Evolutionary conservation across 2,329 filamentous ascomycete species (phyloP), one percentile per base, ranked within the genome.

Genomic region (Neonectria faginata): DNA sequence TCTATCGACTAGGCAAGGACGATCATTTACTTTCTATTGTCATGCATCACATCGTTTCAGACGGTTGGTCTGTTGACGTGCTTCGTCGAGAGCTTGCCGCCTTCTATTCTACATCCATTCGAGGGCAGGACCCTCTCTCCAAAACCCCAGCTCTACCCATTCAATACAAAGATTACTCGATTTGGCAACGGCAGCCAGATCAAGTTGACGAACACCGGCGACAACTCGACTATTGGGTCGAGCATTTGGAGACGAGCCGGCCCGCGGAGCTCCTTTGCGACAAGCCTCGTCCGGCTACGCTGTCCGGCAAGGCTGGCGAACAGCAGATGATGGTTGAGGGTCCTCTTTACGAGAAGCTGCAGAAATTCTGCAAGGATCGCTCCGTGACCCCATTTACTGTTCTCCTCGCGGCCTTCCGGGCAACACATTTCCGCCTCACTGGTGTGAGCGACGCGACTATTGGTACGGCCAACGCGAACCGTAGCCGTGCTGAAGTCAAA

Each of bases 351-450:
- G 55, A 65, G 5, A 12, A 48, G 5, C 45, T 70, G 1, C 56
- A 62, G 39, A 9, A 3, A 0, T 69, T 63, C 56, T 73, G 66
- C 33, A 66, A 12, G 44, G 48, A 52, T 2, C 18, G 51, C 5
- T 29, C 25, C 1, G 57, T 65, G 4, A 64, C 57, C 1, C 50
- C 33, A 0, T 71, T 62, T 55, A 58, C 56, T 1, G 70, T 66
- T 0, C 54, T 75, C 0, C 57, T 74, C 2, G 65, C 73, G 2
- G 68, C 67, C 0, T 75, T 75, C 44, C 63, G 70, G 4, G 70
- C 68, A 0, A 67, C 73, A 0, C 73, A 75, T 22, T 74, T 66
- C 36, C 72, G 70, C 7, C 54, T 75, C 6, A 75, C 69, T 0
- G 70, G 73, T 0, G 45, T 44, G 1, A 41, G 36, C 14, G 73